phyloP scores from a whole-genome alignment of 257 asterid genomes.

The Solanum medicagineum region DNA sequence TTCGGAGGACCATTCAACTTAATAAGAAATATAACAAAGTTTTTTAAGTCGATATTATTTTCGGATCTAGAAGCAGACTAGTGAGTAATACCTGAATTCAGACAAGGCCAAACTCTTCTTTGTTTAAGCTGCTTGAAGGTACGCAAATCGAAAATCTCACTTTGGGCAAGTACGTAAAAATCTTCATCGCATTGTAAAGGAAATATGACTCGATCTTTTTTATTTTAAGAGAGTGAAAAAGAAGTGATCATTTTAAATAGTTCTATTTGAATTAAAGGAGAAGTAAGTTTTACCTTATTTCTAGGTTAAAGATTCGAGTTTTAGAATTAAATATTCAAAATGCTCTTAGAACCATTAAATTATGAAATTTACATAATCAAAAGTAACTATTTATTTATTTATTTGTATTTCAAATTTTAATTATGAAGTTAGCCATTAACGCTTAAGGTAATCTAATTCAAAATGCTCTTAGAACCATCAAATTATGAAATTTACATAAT shows the following conservation, averaged over 20 bases:
- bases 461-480: not conserved
- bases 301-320: too few species aligned
- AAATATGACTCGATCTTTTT: not conserved
- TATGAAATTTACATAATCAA: not conserved
- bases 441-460: too few species aligned
- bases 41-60: not conserved
- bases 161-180: not conserved
- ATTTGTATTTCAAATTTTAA: not conserved
- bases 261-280: not conserved
- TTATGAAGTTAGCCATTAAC: too few species aligned
- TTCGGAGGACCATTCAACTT: not conserved
- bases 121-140: fast-evolving
- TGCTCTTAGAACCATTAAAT: not conserved
- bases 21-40: not conserved
- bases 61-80: not conserved
- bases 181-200: not conserved
- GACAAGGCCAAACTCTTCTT: fast-evolving
- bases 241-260: too few species aligned
- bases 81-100: not conserved
- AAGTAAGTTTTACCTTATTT: too few species aligned
- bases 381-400: not conserved
- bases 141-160: not conserved
- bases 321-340: not conserved
- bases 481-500: too few species aligned
- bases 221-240: too few species aligned